Percentiles rank a stretch among this genome's conserved stretches.
phyloP scores from a whole-genome alignment of 257 asterid genomes.

The Capsicum baccatum region DNA sequence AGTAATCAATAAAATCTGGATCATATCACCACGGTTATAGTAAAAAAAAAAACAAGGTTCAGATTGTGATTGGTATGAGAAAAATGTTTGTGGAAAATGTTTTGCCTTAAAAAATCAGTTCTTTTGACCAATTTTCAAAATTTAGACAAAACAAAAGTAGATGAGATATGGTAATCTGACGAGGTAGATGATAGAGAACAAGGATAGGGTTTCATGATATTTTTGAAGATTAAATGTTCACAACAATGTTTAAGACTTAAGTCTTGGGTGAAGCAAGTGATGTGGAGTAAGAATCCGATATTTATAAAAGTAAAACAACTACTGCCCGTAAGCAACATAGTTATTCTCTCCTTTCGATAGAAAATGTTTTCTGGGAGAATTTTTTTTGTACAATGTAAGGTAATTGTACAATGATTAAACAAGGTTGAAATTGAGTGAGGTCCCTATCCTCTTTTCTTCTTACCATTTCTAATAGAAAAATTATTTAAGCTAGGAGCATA shows the following conservation, averaged over 20 bases:
- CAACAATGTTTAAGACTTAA: background rate
- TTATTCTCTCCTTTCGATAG: background rate
- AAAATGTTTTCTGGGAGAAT: background rate
- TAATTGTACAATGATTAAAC: background rate
- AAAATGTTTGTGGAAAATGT: background rate
- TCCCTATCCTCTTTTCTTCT: background rate
- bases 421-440: conserved; percentile 9
- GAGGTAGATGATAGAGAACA: background rate
- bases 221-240: background rate
- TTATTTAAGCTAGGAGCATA: background rate
- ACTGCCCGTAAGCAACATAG: background rate
- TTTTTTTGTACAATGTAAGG: background rate
- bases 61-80: background rate
- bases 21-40: background rate
- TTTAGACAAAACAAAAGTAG: background rate
- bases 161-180: background rate
- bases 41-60: background rate
- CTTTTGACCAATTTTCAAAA: background rate
- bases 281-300: background rate
- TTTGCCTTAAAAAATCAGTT: background rate
- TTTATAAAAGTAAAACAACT: background rate
- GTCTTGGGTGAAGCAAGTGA: background rate
- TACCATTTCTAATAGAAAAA: conserved; percentile 3
- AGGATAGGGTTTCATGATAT: background rate
- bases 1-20: background rate